Conservation (phyloP, 495 filamentous ascomycete genomes). For the Entonaema liquescens region DNA sequence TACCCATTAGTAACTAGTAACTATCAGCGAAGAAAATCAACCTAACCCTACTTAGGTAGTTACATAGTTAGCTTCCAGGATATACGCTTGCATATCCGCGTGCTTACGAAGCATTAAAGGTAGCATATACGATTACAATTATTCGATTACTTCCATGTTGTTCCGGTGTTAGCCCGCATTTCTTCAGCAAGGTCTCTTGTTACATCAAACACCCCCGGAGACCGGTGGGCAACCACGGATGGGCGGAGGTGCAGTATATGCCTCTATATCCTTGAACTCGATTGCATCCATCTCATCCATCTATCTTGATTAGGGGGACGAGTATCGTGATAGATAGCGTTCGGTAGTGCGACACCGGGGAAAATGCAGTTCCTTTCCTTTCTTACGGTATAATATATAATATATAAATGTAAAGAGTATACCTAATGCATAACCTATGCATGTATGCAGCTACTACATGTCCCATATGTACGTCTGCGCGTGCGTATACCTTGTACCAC, state of each 20-base stretch:
- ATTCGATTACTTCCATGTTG: neutral
- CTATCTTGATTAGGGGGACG: conserved; percentile 7
- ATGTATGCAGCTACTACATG: neutral
- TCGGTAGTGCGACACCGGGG: conserved; percentile 37
- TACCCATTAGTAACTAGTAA: no score
- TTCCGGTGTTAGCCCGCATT: conserved; percentile 3
- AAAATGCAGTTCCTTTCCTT: conserved; percentile 24
- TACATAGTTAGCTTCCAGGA: neutral
- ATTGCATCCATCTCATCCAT: neutral
- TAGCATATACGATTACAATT: no score
- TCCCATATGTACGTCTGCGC: neutral
- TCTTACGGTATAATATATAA: neutral
- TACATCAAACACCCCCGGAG: conserved; percentile 18
- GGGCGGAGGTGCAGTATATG: conserved; percentile 2
- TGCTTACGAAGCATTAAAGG: neutral
- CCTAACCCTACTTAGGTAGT: neutral
- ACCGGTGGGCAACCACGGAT: conserved; percentile 22
- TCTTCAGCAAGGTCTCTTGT: conserved; percentile 7
- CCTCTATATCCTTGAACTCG: no score
- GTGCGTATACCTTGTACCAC: conserved; percentile 1
- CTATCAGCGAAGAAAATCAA: no score
- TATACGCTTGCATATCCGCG: neutral
- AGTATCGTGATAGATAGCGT: conserved; percentile 6
- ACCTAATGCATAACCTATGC: neutral
- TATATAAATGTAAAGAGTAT: neutral